Percentiles rank a stretch among this genome's conserved stretches.
These are phyloP conservation scores for Xanthoconium stramineum DNA, from an alignment of 768 basidiomycete genomes.

Conservation along the genomic window DNA sequence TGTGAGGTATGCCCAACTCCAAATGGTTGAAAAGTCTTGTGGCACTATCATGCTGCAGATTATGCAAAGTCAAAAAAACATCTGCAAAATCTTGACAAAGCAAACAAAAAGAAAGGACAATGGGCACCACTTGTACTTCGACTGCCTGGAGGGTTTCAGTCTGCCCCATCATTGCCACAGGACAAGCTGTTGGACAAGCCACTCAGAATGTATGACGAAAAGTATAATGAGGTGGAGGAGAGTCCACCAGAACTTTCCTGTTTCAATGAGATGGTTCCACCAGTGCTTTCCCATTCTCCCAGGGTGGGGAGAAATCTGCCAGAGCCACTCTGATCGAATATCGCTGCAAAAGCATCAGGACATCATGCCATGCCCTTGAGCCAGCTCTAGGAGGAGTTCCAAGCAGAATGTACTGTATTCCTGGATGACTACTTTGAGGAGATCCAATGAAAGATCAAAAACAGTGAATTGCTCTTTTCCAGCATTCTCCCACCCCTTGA, in stretches of 20 bases:
- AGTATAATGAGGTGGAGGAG: neutral
- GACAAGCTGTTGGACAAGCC: neutral
- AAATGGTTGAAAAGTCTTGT: neutral
- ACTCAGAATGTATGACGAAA: neutral
- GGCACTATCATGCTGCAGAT: neutral
- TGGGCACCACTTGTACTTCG: no score
- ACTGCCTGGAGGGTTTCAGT: no score
- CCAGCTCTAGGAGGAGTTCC: slow-evolving; percentile 10
- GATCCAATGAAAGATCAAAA: neutral
- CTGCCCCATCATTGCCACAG: neutral
- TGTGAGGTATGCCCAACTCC: neutral
- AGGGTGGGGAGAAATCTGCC: neutral
- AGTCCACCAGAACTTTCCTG: no score
- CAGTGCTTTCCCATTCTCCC: neutral
- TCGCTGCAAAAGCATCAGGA: rapidly evolving
- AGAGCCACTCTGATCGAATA: neutral
- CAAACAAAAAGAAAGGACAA: neutral
- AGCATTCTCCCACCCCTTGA: slow-evolving; percentile 1
- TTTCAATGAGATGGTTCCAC: no score
- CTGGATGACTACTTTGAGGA: slow-evolving; percentile 10
- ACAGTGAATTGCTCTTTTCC: neutral
- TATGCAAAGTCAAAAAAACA: slow-evolving; percentile 5
- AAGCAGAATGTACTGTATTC: neutral
- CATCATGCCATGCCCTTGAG: neutral
- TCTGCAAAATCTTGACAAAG: neutral